These are phyloP conservation scores for Zasmidium angulare DNA, from an alignment of 2,329 filamentous ascomycete genomes.

Conservation along the genomic window DNA sequence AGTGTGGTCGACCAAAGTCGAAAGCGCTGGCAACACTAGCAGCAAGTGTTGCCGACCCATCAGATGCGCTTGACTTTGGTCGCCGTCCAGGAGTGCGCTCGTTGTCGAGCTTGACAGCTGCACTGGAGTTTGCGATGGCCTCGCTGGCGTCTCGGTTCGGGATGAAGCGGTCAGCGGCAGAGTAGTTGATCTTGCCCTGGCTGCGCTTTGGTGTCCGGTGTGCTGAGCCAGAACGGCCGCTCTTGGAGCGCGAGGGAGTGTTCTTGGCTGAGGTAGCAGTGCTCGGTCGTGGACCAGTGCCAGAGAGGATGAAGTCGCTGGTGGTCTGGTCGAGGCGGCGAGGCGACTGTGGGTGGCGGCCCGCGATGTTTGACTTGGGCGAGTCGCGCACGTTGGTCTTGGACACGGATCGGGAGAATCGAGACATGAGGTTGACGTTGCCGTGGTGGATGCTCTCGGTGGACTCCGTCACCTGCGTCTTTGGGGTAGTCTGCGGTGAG, in stretches of 20 bases:
- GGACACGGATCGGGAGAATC: conserved; percentile 69
- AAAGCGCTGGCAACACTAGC: conserved; percentile 66
- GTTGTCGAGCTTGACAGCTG: conserved; percentile 78
- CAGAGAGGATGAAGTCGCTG: conserved; percentile 87
- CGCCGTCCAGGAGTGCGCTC: conserved; percentile 63
- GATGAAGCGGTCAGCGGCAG: conserved; percentile 82
- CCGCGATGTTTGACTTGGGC: conserved; percentile 94
- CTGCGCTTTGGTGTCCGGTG: conserved; percentile 42
- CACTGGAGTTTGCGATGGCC: conserved; percentile 67
- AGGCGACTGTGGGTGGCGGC: conserved; percentile 65
- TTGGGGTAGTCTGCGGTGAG: conserved; percentile 74
- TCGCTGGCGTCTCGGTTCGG: conserved; percentile 90
- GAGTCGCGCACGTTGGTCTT: conserved; percentile 76
- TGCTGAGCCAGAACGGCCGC: conserved; percentile 39
- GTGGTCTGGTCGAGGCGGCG: conserved; percentile 87
- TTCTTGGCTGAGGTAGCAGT: conserved; percentile 45
- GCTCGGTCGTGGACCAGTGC: conserved; percentile 62
- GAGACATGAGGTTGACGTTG: conserved; percentile 73
- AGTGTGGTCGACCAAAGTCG: conserved; percentile 59
- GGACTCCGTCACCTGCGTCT: conserved; percentile 57
- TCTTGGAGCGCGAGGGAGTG: conserved; percentile 44
- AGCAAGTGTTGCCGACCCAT: conserved; percentile 74
- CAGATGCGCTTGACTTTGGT: conserved; percentile 67
- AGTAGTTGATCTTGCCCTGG: conserved; percentile 67
- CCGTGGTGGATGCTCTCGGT: conserved; percentile 71